These are phyloP conservation scores for Neocatenulostroma microsporum DNA, from an alignment of 2,329 filamentous ascomycete genomes.

Conservation along the genomic window DNA sequence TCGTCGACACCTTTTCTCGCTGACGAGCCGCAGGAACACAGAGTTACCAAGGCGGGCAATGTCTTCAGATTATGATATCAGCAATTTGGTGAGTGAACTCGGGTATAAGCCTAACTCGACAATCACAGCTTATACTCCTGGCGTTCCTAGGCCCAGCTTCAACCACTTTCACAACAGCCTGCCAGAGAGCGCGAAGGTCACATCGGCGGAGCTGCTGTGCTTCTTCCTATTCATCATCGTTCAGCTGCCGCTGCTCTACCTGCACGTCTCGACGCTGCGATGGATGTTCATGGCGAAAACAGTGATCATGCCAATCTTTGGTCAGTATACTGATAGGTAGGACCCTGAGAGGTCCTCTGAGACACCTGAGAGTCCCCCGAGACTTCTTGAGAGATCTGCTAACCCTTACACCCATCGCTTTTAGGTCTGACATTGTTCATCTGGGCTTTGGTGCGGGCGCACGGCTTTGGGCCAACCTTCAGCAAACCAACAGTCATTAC, in stretches of 20 bases:
- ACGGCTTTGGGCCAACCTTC: slow-evolving; percentile 35
- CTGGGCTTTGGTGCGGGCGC: slow-evolving; percentile 52
- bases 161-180: slow-evolving; percentile 1
- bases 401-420: too few species aligned
- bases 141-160: slow-evolving; percentile 6
- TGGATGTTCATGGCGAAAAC: slow-evolving; percentile 46
- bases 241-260: slow-evolving; percentile 36
- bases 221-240: slow-evolving; percentile 38
- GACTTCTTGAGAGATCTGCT: too few species aligned
- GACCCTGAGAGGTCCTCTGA: too few species aligned
- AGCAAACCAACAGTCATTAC: slow-evolving; percentile 14
- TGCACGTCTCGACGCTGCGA: slow-evolving; percentile 38
- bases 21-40: slow-evolving; percentile 1
- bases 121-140: too few species aligned
- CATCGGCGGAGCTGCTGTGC: slow-evolving; percentile 5
- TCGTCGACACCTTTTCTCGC: background rate
- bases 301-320: slow-evolving; percentile 47
- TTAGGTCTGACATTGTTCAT: too few species aligned
- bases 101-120: too few species aligned
- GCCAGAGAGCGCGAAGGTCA: background rate
- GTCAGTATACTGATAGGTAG: too few species aligned
- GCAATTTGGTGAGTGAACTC: too few species aligned
- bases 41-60: slow-evolving; percentile 1
- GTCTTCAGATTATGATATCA: slow-evolving; percentile 2
- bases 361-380: too few species aligned